A percentile compares a stretch with the other conserved stretches of the same genome.
Evolutionary conservation across 2,329 filamentous ascomycete genomes (phyloP).

Genomic region (Botryotinia narcissicola): DNA sequence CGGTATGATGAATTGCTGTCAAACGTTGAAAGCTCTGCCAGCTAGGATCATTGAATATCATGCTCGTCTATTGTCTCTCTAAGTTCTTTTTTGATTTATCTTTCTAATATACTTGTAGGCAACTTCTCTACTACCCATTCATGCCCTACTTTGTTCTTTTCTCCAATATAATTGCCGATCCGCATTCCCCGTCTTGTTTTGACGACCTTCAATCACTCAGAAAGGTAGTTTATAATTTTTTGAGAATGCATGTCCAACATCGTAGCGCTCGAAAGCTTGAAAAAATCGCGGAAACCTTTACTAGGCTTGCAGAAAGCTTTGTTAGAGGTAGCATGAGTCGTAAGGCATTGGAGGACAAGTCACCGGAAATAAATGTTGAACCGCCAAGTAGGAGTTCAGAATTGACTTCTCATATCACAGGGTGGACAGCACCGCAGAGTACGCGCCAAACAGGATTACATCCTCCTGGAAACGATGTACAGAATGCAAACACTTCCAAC

Average conservation of each 20-base stretch:
- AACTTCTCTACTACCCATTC: slow-evolving; percentile 27
- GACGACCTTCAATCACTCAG: slow-evolving; percentile 19
- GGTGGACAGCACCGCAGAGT: background rate
- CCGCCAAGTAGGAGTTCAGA: background rate
- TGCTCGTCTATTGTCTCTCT: background rate
- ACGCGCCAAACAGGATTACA: background rate
- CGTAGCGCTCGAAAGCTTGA: slow-evolving; percentile 20
- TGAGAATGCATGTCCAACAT: slow-evolving; percentile 23
- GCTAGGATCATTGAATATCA: background rate
- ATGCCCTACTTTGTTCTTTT: slow-evolving; percentile 25
- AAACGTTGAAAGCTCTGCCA: background rate
- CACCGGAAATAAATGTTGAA: background rate
- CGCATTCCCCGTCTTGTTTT: slow-evolving; percentile 18
- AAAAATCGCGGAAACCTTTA: slow-evolving; percentile 22
- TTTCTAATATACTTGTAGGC: slow-evolving; percentile 13
- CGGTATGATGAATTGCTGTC: background rate
- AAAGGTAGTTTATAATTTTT: slow-evolving; percentile 22
- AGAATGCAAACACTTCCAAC: no score
- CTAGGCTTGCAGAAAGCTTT: slow-evolving; percentile 19
- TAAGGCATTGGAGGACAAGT: background rate
- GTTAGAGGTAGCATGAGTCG: slow-evolving; percentile 18
- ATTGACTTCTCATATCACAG: background rate
- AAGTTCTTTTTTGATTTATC: background rate
- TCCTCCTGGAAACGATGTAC: background rate
- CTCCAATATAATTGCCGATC: slow-evolving; percentile 22